Base-by-base conservation (phyloP, 495 filamentous ascomycete species). In the Talaromyces trachyspermus region DNA sequence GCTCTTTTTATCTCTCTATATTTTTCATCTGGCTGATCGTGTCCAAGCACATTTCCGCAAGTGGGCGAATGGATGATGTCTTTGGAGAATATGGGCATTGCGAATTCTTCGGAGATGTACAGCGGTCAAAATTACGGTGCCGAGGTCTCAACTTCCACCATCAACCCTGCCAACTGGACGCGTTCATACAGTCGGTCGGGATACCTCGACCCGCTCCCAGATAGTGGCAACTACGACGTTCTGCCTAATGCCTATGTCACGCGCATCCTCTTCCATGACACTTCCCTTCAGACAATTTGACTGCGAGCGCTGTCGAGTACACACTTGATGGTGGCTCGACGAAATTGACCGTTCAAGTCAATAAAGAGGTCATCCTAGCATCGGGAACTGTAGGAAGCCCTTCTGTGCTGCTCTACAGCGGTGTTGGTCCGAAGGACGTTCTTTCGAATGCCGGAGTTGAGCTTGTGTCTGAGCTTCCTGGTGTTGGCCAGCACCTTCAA, bases 361-460 rank as follows among this genome's bases (percentile, higher is more conserved):
- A 58, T 9, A 70, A 68, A 40, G 78, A 82, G 54, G 74, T 80
- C 15, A 80, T 82, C 49, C 51, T 82, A 4, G 58, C 77, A 0
- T 71, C 74, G 42, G 78, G 78, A 9, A 55, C 71, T 18, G 65
- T 80, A 49, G 76, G 76, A 51, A 71, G 74, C 18, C 78, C 78
- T 0, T 74, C 80, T 49, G 63, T 82, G n/a, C 51, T 76, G 7
- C 60, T 74, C 7, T 49, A 75, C 30, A 67, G 69, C 25, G 72
- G 72, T 37, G 59, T 76, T 29, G 72, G 71, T 2, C 66, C 67
- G 0, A 65, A 60, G 44, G 54, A 58, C 17, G 59, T 71, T 2
- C 53, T 76, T 9, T 42, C 56, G 11, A 26, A 38, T 9, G 56
- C 68, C 6, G 65, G 63, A 5, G 68, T 76, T 48, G 50, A 61